phyloP scores from a whole-genome alignment of 2,329 filamentous ascomycete species.

The Xylariaceae sp. region DNA sequence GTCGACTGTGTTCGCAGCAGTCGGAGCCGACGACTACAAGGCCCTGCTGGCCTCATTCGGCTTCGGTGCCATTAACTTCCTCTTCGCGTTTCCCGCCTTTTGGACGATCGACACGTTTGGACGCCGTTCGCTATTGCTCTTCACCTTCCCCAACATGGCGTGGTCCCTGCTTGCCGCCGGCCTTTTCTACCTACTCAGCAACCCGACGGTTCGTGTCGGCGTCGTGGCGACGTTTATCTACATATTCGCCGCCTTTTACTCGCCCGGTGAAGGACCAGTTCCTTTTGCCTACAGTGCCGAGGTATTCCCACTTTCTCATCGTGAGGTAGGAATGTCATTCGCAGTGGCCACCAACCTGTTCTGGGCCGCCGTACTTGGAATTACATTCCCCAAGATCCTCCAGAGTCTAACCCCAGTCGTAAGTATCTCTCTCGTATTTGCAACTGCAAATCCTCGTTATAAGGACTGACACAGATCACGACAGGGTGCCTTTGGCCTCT shows the following conservation, averaged over 20 bases:
- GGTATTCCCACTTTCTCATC: constrained; percentile 64
- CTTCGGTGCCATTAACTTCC: constrained; percentile 60
- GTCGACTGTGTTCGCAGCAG: constrained; percentile 54
- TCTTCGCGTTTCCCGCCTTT: constrained; percentile 60
- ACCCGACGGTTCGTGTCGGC: constrained; percentile 29
- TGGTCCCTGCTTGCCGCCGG: constrained; percentile 62
- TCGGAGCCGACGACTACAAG: constrained; percentile 49
- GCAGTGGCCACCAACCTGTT: constrained; percentile 61
- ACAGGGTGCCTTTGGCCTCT: constrained; percentile 43
- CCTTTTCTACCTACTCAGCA: constrained; percentile 48
- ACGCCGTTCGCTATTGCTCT: constrained; percentile 55
- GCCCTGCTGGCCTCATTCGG: constrained; percentile 60
- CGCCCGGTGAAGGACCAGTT: constrained; percentile 60
- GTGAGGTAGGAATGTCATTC: constrained; percentile 67
- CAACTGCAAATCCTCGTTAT: too few species aligned
- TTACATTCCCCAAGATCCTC: constrained; percentile 58
- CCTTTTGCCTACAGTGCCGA: constrained; percentile 65
- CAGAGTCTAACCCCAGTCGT: constrained; percentile 36
- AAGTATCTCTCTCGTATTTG: too few species aligned
- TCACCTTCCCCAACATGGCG: constrained; percentile 63
- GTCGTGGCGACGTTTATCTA: constrained; percentile 55
- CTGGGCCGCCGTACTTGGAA: constrained; percentile 55
- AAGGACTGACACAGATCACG: too few species aligned
- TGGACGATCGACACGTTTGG: constrained; percentile 64
- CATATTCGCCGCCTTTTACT: constrained; percentile 58